phyloP scores from a whole-genome alignment of 257 asterid species.

The Fraxinus pennsylvanica region DNA sequence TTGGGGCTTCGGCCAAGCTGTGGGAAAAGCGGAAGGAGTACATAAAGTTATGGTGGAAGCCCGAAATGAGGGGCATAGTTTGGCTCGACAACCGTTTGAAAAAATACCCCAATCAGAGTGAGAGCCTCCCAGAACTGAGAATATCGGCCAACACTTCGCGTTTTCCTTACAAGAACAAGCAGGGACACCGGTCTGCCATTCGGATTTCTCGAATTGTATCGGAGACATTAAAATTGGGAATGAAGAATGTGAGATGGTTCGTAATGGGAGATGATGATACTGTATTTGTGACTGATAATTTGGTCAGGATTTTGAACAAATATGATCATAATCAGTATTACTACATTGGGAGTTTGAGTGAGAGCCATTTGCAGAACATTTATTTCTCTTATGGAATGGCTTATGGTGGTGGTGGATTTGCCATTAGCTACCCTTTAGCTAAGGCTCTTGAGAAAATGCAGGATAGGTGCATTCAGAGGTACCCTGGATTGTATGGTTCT shows the following conservation, averaged over 20 bases:
- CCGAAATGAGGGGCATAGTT: conserved; percentile 61
- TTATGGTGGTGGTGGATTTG: conserved; percentile 76
- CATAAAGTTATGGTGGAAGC: conserved; percentile 65
- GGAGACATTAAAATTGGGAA: conserved; percentile 49
- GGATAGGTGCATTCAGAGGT: conserved; percentile 62
- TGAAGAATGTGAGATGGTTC: conserved; percentile 62
- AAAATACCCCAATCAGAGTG: conserved; percentile 31
- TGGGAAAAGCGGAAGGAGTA: conserved; percentile 62
- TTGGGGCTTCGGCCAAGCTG: conserved; percentile 60
- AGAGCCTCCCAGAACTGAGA: conserved; percentile 46
- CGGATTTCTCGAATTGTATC: conserved; percentile 65
- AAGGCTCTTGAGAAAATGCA: conserved; percentile 64
- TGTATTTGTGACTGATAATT: conserved; percentile 58
- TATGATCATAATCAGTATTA: conserved; percentile 65
- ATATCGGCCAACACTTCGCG: conserved; percentile 52
- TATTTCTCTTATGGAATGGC: conserved; percentile 72
- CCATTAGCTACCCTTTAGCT: conserved; percentile 68
- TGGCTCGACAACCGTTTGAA: conserved; percentile 52
- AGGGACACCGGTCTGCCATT: conserved; percentile 64
- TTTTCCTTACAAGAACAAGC: conserved; percentile 49
- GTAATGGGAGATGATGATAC: conserved; percentile 82
- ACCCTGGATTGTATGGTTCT: conserved; percentile 69
- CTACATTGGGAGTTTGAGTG: conserved; percentile 65
- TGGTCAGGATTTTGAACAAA: conserved; percentile 51
- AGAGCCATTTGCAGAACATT: conserved; percentile 71